Conservation (phyloP, 2,329 filamentous ascomycete species). For the Trichoderma simmonsii region DNA sequence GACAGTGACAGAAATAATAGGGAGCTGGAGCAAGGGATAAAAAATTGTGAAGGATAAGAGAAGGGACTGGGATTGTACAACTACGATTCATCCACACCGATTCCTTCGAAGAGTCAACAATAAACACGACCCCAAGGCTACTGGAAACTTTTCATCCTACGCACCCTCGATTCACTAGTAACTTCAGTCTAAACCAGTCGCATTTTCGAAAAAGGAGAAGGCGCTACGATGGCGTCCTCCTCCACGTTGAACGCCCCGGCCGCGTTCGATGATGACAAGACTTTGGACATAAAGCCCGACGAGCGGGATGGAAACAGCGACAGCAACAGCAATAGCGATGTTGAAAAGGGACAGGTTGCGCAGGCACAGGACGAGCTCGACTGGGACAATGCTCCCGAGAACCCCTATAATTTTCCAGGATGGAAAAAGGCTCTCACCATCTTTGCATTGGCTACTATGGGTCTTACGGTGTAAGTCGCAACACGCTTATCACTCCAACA, state of each 20-base stretch:
- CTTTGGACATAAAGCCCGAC: not conserved
- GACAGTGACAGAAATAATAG: not conserved
- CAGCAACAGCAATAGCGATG: constrained; percentile 10
- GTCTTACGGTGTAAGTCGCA: constrained; percentile 39
- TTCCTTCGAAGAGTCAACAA: not conserved
- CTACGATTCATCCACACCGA: not conserved
- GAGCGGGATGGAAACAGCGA: constrained; percentile 5
- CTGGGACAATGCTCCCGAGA: constrained; percentile 26
- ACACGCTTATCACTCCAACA: no score
- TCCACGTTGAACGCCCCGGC: not conserved
- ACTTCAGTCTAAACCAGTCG: not conserved
- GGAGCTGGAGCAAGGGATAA: not conserved
- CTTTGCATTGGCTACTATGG: constrained; percentile 37
- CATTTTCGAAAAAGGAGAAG: not conserved
- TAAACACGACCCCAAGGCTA: not conserved
- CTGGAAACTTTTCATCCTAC: not conserved
- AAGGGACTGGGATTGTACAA: not conserved
- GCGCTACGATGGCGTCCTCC: not conserved
- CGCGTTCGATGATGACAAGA: not conserved
- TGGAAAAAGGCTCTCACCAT: constrained; percentile 41
- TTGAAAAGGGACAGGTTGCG: constrained; percentile 2
- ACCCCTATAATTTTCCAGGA: constrained; percentile 51
- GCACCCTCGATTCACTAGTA: not conserved
- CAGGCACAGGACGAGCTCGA: not conserved
- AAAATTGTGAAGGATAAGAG: not conserved